Evolutionary conservation across 2,329 filamentous ascomycete genomes (phyloP), one percentile per base, ranked within the genome.

Genomic region (Claviceps sp.): DNA sequence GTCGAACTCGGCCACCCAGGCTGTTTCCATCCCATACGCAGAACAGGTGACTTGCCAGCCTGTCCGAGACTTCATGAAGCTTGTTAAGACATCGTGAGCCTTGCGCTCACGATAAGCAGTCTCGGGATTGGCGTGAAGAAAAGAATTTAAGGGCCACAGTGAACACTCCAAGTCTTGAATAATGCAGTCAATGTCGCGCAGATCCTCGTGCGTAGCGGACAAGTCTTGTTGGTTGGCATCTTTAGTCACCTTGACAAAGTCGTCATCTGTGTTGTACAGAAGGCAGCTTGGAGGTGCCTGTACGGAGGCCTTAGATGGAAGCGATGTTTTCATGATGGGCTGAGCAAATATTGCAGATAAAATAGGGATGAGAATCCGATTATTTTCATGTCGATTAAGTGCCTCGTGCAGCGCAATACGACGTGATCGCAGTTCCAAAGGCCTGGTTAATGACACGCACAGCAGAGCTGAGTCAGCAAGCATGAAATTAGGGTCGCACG

Each of bases 91-190:
- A 14, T 68, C 61, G 52, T 74, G 71, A 0, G 72, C 71, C 20
- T 67, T 67, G 50, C 62, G 59, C 55, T 74, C 71, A 43, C 70
- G 60, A 54, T 67, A 73, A 5, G 63, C 52, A 5, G 70, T 59
- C 56, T 74, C 71, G 0, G 71, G 71, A 45, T 73, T 64, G 43
- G 68, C 67, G 57, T 72, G 71, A n/a, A 74, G 68, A 41, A 64
- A 61, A 7, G 66, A 63, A 55, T 67, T 71, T 40, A 73, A 59
- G 5, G 60, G 55, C 58, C 68, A 67, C 1, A 72, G 59, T 0
- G 54, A 16, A 56, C 52, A 18, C 47, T 48, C 34, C 41, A 54
- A 24, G 7, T 24, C 22, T 16, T 59, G 43, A 26, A 63, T 49
- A 14, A 59, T 53, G 9, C 52, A 37, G 22, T 57, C 55, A 11